phyloP scores from a whole-genome alignment of 2,329 filamentous ascomycete species.

The Lecanicillium sp. region DNA sequence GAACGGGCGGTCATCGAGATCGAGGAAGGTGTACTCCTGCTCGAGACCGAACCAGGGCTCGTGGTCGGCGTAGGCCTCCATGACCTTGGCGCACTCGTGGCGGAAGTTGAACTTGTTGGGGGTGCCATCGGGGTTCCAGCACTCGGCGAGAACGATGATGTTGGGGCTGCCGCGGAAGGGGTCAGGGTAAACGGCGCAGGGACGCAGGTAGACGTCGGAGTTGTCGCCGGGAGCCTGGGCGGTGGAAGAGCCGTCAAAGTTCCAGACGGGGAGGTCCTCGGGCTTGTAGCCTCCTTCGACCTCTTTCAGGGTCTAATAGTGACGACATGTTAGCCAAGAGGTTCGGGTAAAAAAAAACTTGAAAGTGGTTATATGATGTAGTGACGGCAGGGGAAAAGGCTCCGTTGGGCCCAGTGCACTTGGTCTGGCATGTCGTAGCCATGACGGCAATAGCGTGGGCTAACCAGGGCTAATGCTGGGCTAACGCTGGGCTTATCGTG shows the following conservation, averaged over 20 bases:
- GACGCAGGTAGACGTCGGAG: conserved; percentile 95
- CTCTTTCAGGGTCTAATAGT: conserved; percentile 42
- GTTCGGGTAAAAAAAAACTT: not conserved
- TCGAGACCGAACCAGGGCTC: conserved; percentile 97
- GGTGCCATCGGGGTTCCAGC: conserved; percentile 86
- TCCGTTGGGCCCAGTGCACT: not conserved
- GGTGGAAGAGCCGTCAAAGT: conserved; percentile 74
- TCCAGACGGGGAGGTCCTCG: conserved; percentile 49
- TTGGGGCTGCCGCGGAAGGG: conserved; percentile 87
- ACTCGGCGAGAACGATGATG: conserved; percentile 90
- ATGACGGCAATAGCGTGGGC: not conserved
- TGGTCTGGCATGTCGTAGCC: not conserved
- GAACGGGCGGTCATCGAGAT: conserved; percentile 78
- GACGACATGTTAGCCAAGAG: not conserved
- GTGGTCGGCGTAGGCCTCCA: conserved; percentile 77
- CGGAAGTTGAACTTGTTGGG: conserved; percentile 99
- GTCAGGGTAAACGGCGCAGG: conserved; percentile 81
- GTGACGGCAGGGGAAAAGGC: not conserved
- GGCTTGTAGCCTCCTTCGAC: conserved; percentile 39
- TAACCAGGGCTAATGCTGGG: not conserved
- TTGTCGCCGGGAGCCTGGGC: conserved; percentile 89
- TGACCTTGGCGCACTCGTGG: conserved; percentile 82
- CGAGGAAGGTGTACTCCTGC: conserved; percentile 84
- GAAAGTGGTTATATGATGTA: not conserved
- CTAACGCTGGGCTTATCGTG: not conserved